Percentiles rank a stretch among this genome's conserved stretches.
Evolutionary conservation across 2,329 filamentous ascomycete genomes (phyloP).

Genomic region (Cladosporium colombiae): DNA sequence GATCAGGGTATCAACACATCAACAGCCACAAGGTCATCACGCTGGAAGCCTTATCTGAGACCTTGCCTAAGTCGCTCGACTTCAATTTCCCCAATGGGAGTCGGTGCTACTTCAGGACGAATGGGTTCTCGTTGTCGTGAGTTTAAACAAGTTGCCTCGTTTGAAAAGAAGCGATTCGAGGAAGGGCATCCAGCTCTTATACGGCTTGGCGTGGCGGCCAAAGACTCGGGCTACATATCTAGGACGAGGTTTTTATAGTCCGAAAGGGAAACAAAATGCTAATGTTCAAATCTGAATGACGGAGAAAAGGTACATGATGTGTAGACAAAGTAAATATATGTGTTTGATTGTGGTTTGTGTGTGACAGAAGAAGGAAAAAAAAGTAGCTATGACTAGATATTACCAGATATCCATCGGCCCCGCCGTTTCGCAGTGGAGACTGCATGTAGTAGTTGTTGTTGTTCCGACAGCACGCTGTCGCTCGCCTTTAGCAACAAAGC

Average conservation of each 20-base stretch:
- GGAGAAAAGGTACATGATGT: not conserved
- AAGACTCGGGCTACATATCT: not conserved
- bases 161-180: not conserved
- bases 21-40: not conserved
- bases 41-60: not conserved
- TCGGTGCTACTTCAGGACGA: not conserved
- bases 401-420: constrained; percentile 17
- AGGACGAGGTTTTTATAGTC: not conserved
- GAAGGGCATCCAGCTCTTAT: not conserved
- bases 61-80: not conserved
- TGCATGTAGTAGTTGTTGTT: not conserved
- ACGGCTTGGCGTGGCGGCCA: not conserved
- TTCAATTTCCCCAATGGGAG: not conserved
- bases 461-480: constrained; percentile 17
- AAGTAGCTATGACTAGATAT: constrained; percentile 20
- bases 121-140: not conserved
- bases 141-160: not conserved
- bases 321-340: not conserved
- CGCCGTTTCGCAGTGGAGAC: constrained; percentile 10
- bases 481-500: constrained; percentile 7
- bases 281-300: not conserved
- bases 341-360: not conserved
- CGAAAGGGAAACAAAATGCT: not conserved
- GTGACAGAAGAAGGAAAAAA: constrained; percentile 9
- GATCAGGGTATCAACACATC: constrained; percentile 3